Evolutionary conservation across 768 basidiomycete species (phyloP), one percentile per base, ranked within the genome.

Genomic region (Kwoniella europaea): DNA sequence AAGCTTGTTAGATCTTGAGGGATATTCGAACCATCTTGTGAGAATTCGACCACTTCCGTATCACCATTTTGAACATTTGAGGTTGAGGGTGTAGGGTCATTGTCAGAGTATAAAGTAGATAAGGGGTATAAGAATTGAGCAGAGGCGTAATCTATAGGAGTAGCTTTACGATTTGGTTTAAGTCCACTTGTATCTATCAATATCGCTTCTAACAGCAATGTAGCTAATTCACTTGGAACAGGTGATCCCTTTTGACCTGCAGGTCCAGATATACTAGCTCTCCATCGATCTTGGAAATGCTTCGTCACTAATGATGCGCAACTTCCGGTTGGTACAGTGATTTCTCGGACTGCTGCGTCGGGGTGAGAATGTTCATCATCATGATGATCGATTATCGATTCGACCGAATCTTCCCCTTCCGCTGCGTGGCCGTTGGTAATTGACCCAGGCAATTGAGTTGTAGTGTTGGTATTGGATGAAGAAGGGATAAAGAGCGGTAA

Each of bases 301-400:
- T 76, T 78, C 75, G 92, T 75, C 84, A 98, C 81, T 13, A 91
- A 85, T 0, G 89, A 89, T 1, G 93, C 83, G 79, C 93, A 93
- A 71, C 92, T 93, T 2, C 96, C 97, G 5, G 77, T 82, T 0
- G 90, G 88, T 1, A 85, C 83, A 52, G 84, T 81, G 63, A 98
- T 86, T 67, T 88, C 83, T 22, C 95, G 88, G 2, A 91, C 91
- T 0, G 89, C 41, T 0, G 85, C 88, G 64, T 88, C 86, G 4
- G 81, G 82, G 82, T 97, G 88, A 1, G 86, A 82, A 0, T 87
- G 86, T 77, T 98, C 95, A 82, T 99, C 96, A 16, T 86, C 89
- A 78, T 98, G 94, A 79, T 99, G 96, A 82, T 99, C 97, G 29
- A 98, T 85, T 64, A 98, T 86, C 2, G 91, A 90, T 0, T 88